These are phyloP conservation scores for Apiotrichum veenhuisii DNA, from an alignment of 1,284 basidiomycete genomes.

Conservation along the genomic window DNA sequence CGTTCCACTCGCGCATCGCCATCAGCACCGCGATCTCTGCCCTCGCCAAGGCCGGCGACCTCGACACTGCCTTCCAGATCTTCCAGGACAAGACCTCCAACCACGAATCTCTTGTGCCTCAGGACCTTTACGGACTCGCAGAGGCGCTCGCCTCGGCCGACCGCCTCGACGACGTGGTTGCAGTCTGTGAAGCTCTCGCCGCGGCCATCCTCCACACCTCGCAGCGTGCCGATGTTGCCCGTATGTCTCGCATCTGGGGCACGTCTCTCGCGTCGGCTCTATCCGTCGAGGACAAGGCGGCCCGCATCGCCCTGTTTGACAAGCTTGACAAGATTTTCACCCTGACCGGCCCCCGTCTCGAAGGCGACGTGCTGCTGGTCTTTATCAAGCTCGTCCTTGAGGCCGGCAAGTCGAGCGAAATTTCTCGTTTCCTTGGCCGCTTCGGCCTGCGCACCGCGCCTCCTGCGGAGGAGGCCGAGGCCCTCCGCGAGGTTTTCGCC, in stretches of 20 bases:
- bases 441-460: neutral
- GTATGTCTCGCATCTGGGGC: neutral
- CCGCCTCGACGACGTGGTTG: slow-evolving; percentile 55
- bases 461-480: neutral
- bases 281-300: slow-evolving; percentile 52
- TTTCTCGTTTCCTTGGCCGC: slow-evolving; percentile 11
- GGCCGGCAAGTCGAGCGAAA: slow-evolving; percentile 8
- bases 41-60: slow-evolving; percentile 62
- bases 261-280: slow-evolving; percentile 53
- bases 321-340: slow-evolving; percentile 21
- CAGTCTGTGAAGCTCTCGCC: neutral
- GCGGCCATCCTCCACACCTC: neutral
- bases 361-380: slow-evolving; percentile 1
- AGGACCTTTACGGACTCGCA: slow-evolving; percentile 29
- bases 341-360: slow-evolving; percentile 1
- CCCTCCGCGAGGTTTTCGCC: neutral
- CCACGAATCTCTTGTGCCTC: neutral
- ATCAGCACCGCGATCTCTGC: slow-evolving; percentile 61
- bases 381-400: slow-evolving; percentile 18
- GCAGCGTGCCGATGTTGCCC: neutral
- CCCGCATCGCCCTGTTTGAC: slow-evolving; percentile 41
- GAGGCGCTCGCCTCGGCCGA: slow-evolving; percentile 55
- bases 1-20: neutral
- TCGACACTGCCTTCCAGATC: slow-evolving; percentile 65
- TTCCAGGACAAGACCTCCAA: slow-evolving; percentile 51